Conservation (phyloP, 768 basidiomycete genomes). For the Kwoniella heveanensis region DNA sequence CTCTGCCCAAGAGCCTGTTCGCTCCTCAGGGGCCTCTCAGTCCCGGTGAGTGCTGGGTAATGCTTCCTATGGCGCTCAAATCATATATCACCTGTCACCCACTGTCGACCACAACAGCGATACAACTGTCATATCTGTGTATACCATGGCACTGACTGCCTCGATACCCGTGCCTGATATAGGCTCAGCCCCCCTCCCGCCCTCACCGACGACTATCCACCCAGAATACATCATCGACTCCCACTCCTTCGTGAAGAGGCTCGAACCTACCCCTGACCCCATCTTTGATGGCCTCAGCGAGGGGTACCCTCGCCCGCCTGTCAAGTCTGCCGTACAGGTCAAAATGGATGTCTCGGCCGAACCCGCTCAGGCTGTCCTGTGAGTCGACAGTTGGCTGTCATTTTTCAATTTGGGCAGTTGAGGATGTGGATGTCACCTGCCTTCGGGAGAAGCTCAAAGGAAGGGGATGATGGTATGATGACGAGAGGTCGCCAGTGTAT, state of each 20-base stretch:
- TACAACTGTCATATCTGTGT: not conserved
- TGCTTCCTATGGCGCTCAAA: too few relatives aligned
- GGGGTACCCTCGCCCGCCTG: constrained; percentile 28
- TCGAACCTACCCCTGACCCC: constrained; percentile 14
- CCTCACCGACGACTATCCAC: constrained; percentile 39
- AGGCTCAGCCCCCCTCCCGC: constrained; percentile 45
- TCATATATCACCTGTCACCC: not conserved
- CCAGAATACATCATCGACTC: constrained; percentile 44
- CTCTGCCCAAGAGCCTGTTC: constrained; percentile 39
- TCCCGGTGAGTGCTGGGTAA: constrained; percentile 42
- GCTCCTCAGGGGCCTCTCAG: constrained; percentile 36
- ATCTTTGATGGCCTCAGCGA: constrained; percentile 25
- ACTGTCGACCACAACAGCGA: too few relatives aligned
- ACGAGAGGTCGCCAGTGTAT: too few relatives aligned
- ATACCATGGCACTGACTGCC: not conserved
- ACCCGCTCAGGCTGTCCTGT: constrained; percentile 27
- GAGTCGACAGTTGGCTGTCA: constrained; percentile 2
- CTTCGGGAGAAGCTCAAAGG: not conserved
- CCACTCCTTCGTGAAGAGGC: constrained; percentile 31
- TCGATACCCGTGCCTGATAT: not conserved
- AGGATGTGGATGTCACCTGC: not conserved
- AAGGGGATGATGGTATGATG: not conserved
- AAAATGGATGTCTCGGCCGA: constrained; percentile 34
- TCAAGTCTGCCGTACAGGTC: constrained; percentile 37
- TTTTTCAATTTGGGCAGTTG: not conserved